Evolutionary conservation across 164 flowering plant species (phyloP), one percentile per base, ranked within the genome.

Genomic region (Tetracentron sinense): DNA sequence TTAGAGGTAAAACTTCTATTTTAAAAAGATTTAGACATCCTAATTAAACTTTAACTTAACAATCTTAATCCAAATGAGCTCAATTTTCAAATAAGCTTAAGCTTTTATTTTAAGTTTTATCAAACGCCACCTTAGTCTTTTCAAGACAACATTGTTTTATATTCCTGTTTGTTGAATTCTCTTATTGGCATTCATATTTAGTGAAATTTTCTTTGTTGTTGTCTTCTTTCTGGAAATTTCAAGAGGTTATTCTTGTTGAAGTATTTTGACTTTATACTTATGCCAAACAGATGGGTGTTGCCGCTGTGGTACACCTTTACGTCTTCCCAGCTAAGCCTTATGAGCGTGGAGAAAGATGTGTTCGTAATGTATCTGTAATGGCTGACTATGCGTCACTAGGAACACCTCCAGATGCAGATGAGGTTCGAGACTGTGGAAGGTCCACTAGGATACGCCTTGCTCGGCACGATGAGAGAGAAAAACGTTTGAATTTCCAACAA

Each of bases 271-370:
- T 42, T 60, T 20, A 42, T 22, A 44, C 33, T 55, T 71, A 30
- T 48, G 14, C 5, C 38, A 52, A 61, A 52, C 87, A 94, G 99
- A 94, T 94, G 99, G 96, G 96, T 60, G 65, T 89, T 71, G 96
- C 97, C 68, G 96, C 99, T 60, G 81, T 94, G 16, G 96, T 88
- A 61, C 99, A 94, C 75, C 85, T 91, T 57, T 86, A 83, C 73
- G 96, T 85, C 72, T 94, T 94, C 69, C 97, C 99, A 29, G 96
- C 96, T 25, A 81, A 76, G 66, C 96, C 99, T 60, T 94, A 94
- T 77, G 79, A 83, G 65, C 87, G 86, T 50, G 99, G 99, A 72
- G 97, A 94, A 76, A 80, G 99, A 78, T 88, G 96, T 81, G 87
- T 89, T 20, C 87, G 94, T 69, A 89, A 91, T 83, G 96, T 91